Base-by-base conservation (phyloP, 352 stramenopile genomes). In the Phytophthora quininea region DNA sequence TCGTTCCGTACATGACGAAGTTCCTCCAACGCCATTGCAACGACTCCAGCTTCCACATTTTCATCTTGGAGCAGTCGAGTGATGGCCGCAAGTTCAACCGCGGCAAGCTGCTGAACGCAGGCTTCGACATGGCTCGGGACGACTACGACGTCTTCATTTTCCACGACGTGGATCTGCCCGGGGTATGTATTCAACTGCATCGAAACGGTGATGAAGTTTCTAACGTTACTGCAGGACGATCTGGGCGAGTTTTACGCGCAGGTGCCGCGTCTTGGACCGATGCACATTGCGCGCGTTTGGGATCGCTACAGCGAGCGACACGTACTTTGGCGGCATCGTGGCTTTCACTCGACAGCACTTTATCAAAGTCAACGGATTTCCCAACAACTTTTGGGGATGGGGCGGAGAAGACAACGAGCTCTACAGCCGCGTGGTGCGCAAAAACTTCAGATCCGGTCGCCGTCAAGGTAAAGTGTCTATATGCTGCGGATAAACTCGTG, bases 21-120 rank as follows among this genome's bases (percentile, higher is more conserved):
- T 97, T 98, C 58, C 66, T 99, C 11, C 50, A 71, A 30, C 62
- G 51, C 15, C 69, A 81, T 35, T 77, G 73, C 45, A 40, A 43
- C 30, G 86, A 76, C 58, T 62, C 59, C 29, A 68, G 58, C 32
- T 98, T 93, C 80, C 94, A 98, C 65, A 86, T 99, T 32, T 98
- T 98, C 75, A 94, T 99, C 54, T 62, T 99, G 7, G 96, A 99
- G 77, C 96, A 99, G 73, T 97, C 86, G 6, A 48, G 96, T 38
- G 96, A 98, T 69, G 74, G 82, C 6, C 82, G 92, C 14, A 99
- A 98, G 82, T 99, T 99, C 83, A 99, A 99, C 74, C 87, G 96
- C 40, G 97, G 97, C 27, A 98, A 99, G 75, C 76, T 99, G 29
- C 81, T 99, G 10, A 99, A 99, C 71, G 96, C 97, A 63, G 97